Evolutionary conservation across 2,329 filamentous ascomycete genomes (phyloP), one percentile per base, ranked within the genome.

Genomic region (Elsinoe ampelina): DNA sequence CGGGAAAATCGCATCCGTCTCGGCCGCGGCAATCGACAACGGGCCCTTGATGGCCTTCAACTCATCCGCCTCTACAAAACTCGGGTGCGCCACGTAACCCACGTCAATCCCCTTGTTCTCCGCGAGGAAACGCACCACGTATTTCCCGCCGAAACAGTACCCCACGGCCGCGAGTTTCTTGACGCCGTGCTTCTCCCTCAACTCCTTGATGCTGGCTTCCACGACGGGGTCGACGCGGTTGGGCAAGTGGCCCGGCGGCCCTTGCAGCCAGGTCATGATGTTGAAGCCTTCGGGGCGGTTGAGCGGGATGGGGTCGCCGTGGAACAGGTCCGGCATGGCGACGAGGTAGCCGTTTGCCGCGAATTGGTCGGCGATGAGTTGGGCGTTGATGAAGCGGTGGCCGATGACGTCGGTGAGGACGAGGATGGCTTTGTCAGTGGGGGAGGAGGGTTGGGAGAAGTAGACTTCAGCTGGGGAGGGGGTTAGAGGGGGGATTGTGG

Each of bases 51-150:
- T 76, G 1, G 73, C 79, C 60, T 72, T 68, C 36, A 87, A 72
- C 71, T 88, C 85, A 0, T 75, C 77, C 26, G 77, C 74, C 1
- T 78, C 72, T 3, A 93, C 81, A 63, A 90, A 90, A 22, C 82
- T 87, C 0, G 89, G 89, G 70, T 93, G 89, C 1, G 87, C 89
- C 15, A 81, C 72, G 71, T 79, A 93, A 38, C 86, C 88, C 55
- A 80, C 86, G 55, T 87, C 77, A 62, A 92, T 73, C 2, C 68
- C 68, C 60, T 82, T 82, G 57, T 76, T 66, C 42, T 73, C 59
- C 43, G 72, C 75, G 22, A 82, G 78, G 75, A 84, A 86, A 41
- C 89, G 82, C 55, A 79, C 77, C 54, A 79, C 76, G 61, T 80
- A 80, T 62, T 79, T 80, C 3, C 71, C 78, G 34, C 76, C 75